A percentile compares a stretch with the other conserved stretches of the same genome.
phyloP scores from a whole-genome alignment of 176 grass and related monocot species.

The Aegilops speltoides region DNA sequence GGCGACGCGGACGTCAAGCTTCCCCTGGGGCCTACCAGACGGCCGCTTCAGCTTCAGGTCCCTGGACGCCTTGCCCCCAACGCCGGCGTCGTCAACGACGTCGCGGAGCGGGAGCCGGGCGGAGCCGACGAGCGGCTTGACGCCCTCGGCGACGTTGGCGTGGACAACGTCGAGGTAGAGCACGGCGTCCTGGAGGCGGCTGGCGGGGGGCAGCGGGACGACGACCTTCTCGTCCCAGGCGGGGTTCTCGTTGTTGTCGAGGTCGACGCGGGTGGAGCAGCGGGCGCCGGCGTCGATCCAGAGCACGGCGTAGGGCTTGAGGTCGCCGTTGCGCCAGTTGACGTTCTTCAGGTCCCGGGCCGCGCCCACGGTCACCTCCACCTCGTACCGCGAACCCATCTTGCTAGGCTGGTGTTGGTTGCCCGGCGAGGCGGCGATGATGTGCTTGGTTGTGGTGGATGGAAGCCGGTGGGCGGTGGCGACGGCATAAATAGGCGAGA shows the following conservation, averaged over 20 bases:
- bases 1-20: slow-evolving; percentile 51
- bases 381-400: slow-evolving; percentile 56
- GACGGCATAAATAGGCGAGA: neutral
- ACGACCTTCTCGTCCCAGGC: slow-evolving; percentile 66
- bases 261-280: slow-evolving; percentile 54
- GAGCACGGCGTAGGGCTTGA: slow-evolving; percentile 61
- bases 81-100: slow-evolving; percentile 55
- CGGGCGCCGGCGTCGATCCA: slow-evolving; percentile 54
- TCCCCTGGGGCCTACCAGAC: slow-evolving; percentile 61
- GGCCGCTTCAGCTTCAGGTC: slow-evolving; percentile 58
- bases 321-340: slow-evolving; percentile 73
- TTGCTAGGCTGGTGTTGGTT: neutral
- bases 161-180: slow-evolving; percentile 76
- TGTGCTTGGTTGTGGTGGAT: neutral
- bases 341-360: slow-evolving; percentile 78
- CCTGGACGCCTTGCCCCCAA: slow-evolving; percentile 30
- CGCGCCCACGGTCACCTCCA: slow-evolving; percentile 53
- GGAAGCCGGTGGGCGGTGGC: neutral
- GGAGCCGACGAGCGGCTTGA: slow-evolving; percentile 74
- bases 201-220: slow-evolving; percentile 29
- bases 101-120: slow-evolving; percentile 59
- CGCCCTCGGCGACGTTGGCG: slow-evolving; percentile 47
- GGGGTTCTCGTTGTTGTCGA: slow-evolving; percentile 41
- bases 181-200: slow-evolving; percentile 44
- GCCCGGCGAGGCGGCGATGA: too few relatives aligned